A percentile compares a stretch with the other conserved stretches of the same genome.
These are phyloP conservation scores for Lolium rigidum DNA, from an alignment of 176 grass and related monocot species.

Conservation along the genomic window DNA sequence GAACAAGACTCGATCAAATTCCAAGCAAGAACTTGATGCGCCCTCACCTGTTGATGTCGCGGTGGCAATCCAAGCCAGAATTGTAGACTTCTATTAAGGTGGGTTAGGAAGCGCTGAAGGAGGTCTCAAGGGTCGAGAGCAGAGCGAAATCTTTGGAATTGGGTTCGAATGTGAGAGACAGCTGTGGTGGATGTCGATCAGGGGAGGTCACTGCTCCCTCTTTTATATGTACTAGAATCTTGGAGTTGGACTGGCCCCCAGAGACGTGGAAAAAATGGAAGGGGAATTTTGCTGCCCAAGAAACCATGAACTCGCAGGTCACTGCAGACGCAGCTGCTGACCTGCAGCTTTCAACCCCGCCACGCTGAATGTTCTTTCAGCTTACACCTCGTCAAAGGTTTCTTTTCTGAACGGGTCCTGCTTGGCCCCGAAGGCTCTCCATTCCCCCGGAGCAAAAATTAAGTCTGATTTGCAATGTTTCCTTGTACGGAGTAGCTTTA, in stretches of 20 bases:
- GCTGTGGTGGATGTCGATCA: slow-evolving; percentile 24
- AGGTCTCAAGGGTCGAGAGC: neutral
- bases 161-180: slow-evolving; percentile 17
- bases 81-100: neutral
- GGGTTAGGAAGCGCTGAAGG: slow-evolving; percentile 12
- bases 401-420: slow-evolving; percentile 29
- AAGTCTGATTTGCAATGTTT: too few species aligned
- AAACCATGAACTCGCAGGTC: neutral
- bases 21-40: slow-evolving; percentile 1
- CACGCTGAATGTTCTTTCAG: slow-evolving; percentile 8
- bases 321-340: neutral
- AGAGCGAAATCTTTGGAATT: slow-evolving; percentile 23
- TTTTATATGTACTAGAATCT: slow-evolving; percentile 53
- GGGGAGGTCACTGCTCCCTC: slow-evolving; percentile 37
- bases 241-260: neutral
- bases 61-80: neutral
- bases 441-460: too few species aligned
- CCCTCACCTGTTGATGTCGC: slow-evolving; percentile 35
- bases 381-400: slow-evolving; percentile 32
- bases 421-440: neutral
- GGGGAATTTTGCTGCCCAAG: slow-evolving; percentile 38
- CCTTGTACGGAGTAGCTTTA: too few species aligned
- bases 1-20: slow-evolving; percentile 12
- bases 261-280: slow-evolving; percentile 39
- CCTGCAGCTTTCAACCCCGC: neutral